These are phyloP conservation scores for Sclerotinia glacialis DNA, from an alignment of 2,329 filamentous ascomycete species.

Conservation along the genomic window DNA sequence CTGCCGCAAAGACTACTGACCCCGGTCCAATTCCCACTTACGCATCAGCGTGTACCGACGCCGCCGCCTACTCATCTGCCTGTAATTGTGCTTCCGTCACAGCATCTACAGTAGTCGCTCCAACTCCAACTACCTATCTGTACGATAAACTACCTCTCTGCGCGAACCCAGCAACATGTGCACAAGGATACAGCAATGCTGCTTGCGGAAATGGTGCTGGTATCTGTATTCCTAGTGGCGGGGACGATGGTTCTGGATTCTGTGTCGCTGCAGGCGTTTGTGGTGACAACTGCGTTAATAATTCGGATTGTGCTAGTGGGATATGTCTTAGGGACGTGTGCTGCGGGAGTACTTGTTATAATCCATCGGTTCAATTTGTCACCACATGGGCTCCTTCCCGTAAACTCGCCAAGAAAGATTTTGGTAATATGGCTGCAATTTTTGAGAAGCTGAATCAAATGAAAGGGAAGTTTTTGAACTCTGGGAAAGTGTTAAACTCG, in stretches of 20 bases:
- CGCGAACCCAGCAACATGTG: conserved; percentile 5
- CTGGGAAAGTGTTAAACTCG: too few species aligned
- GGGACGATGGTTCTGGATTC: conserved; percentile 3
- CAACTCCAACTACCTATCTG: conserved; percentile 7
- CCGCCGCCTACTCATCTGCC: conserved; percentile 13
- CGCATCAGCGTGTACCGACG: conserved; percentile 13
- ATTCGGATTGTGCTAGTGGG: conserved; percentile 7
- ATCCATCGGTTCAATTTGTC: not conserved
- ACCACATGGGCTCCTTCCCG: not conserved
- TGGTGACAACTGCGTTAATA: not conserved
- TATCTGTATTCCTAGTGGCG: conserved; percentile 2
- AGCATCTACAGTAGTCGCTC: not conserved
- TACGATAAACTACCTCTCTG: conserved; percentile 18
- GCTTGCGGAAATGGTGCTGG: conserved; percentile 14
- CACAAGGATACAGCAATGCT: not conserved
- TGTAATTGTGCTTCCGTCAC: conserved; percentile 16
- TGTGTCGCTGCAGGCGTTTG: conserved; percentile 13
- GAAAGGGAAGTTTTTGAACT: not conserved
- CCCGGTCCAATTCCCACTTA: conserved; percentile 12
- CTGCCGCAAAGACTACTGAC: not conserved
- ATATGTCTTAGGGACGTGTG: conserved; percentile 12
- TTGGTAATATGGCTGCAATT: not conserved
- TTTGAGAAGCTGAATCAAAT: not conserved
- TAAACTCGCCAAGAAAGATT: conserved; percentile 2
- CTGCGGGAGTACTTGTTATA: conserved; percentile 11